Evolutionary conservation across 805 yeast genomes (phyloP), one percentile per base, ranked within the genome.

Genomic region (Limtongia smithiae): DNA sequence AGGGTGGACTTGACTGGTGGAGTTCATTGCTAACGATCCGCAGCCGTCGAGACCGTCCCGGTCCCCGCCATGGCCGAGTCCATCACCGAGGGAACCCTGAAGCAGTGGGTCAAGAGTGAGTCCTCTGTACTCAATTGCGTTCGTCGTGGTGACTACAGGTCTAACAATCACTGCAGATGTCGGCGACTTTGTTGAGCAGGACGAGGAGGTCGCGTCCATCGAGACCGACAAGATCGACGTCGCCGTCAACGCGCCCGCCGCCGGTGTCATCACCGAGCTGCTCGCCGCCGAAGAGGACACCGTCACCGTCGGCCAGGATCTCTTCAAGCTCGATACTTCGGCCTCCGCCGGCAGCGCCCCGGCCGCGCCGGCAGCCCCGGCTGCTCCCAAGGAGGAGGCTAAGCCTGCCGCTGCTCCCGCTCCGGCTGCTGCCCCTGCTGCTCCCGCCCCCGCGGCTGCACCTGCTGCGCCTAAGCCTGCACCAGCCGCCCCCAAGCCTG

Each of bases 41-140:
- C 35, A 56, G 60, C 59, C 27, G 37, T 50, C 51, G 66, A 68
- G 50, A 62, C 64, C 41, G 95, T 91, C 45, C 86, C 89, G 69
- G 97, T 93, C 20, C 98, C 98, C 41, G 94, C 87, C 58, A 89
- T 93, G 97, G 97, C 98, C 37, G 98, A 93, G 73, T 90, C 97
- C 43, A 83, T 93, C 65, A 87, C 96, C 36, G 98, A 93, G 71
- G 98, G 98, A 67, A 87, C 97, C 42, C 77, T 93, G 59, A 75
- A 86, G 55, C 78, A 77, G 51, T 71, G 71, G 65, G 65, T 67
- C 44, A 71, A 71, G 65, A 51, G 62, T 56, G 46, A 14, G 57
- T 49, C 21, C 17, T 27, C 6, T 31, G 20, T 17, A n/a, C n/a
- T n/a, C 11, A 11, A 12, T 15, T n/a, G n/a, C n/a, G 34, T 31